Base-by-base conservation (phyloP, 805 yeast genomes). In the Candida morakotiae region DNA sequence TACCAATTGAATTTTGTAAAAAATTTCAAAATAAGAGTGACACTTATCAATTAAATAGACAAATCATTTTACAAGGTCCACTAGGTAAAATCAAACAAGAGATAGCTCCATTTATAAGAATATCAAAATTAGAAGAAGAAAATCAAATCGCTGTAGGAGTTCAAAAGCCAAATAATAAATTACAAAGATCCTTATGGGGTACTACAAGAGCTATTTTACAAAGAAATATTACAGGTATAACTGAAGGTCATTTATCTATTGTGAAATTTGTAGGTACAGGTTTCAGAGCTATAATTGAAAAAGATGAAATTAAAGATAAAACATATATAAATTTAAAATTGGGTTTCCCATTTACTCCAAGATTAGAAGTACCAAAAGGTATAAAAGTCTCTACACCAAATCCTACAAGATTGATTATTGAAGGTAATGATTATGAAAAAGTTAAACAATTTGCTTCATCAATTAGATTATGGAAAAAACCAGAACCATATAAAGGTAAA, bases 401-500 rank as follows among this genome's bases (percentile, higher is more conserved):
- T 5, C 96, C 96, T 11, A 86, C 96, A 5, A 75, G 95, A 48
- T 61, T 93, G 37, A 71, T 91, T 39, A 67, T 93, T 18, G 95
- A 87, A 64, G 98, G 98, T 19, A 67, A 80, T 30, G 83, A 91
- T 62, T 85, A 87, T 62, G 96, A 89, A 60, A 81, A 82, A 56
- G 89, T 93, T 34, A 83, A 79, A 55, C 71, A 82, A 38, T 87
- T 86, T 62, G 98, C 98, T 14, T 96, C 95, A 11, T 77, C 79
- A 40, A 71, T 93, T 47, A 81, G 98, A 60, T 77, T 77, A 51
- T 79, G 79, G 71, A 87, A 86, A 58, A 95, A 95, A 43, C 99
- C 99, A 31, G 99, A 93, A 67, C 97, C 97, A 27, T 93, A 93
- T 63, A 93, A 93, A 68, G 98, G 98, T 58, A 94, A 94, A 52